Percentiles rank a stretch among this genome's conserved stretches.
These are phyloP conservation scores for Pseudoscleropodium purum DNA, from an alignment of 225 moss, liverwort and hornwort species.

Conservation along the genomic window DNA sequence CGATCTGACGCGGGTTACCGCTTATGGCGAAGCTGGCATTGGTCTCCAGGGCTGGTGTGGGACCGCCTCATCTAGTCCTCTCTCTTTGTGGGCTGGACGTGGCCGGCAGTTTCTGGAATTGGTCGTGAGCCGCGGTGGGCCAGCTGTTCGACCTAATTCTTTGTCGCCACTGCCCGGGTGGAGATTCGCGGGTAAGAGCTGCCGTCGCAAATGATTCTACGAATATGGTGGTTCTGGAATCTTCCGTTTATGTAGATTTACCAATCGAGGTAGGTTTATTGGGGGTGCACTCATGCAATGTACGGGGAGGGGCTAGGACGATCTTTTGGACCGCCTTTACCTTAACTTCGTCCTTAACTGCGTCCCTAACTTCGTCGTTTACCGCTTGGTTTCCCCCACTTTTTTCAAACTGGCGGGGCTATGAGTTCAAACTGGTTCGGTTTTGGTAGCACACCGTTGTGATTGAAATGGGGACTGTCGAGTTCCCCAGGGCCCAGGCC, in stretches of 20 bases:
- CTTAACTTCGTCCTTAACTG: background rate
- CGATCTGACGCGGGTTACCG: background rate
- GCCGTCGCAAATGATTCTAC: accelerated
- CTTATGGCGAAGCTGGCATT: accelerated
- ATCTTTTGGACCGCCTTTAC: background rate
- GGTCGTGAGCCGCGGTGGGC: background rate
- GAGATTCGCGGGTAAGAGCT: background rate
- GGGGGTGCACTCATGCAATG: background rate
- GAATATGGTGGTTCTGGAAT: accelerated
- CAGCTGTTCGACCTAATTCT: background rate
- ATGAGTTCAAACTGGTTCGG: background rate
- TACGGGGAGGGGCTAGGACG: background rate
- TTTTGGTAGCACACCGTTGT: background rate
- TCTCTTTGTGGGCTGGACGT: background rate
- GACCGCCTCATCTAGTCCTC: background rate
- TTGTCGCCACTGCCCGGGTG: background rate
- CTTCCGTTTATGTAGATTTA: accelerated
- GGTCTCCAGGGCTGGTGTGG: background rate
- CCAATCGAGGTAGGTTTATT: no score
- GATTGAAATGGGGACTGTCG: no score
- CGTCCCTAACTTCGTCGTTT: background rate
- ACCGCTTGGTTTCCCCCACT: background rate
- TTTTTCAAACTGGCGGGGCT: background rate
- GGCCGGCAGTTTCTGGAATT: background rate
- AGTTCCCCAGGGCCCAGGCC: no score